Evolutionary conservation across 2,329 filamentous ascomycete genomes (phyloP).

Genomic region (Epichloe gansuensis): DNA sequence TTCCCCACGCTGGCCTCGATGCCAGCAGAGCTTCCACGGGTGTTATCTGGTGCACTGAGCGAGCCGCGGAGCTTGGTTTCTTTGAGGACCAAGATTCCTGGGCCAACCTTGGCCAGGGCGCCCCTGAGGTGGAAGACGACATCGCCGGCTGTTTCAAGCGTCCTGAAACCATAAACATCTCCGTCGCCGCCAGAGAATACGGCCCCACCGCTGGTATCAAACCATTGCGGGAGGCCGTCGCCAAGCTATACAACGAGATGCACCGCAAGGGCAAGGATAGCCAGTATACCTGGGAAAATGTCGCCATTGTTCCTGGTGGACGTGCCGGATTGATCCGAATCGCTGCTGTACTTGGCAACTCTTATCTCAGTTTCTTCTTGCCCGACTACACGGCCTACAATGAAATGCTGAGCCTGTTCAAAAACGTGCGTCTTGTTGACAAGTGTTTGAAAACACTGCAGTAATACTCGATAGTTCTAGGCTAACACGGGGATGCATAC

Average conservation of each 20-base stretch:
- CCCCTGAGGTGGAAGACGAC: constrained; percentile 86
- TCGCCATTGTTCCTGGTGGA: constrained; percentile 89
- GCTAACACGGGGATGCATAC: neutral
- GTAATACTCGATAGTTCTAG: neutral
- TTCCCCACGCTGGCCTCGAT: constrained; percentile 83
- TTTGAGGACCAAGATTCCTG: constrained; percentile 68
- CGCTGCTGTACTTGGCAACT: constrained; percentile 83
- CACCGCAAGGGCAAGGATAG: constrained; percentile 79
- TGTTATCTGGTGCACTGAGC: constrained; percentile 86
- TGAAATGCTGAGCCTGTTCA: constrained; percentile 92
- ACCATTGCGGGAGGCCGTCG: constrained; percentile 77
- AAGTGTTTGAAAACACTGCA: neutral
- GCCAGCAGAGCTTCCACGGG: constrained; percentile 80
- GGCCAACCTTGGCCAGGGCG: constrained; percentile 91
- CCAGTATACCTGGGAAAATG: constrained; percentile 95
- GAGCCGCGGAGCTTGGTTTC: constrained; percentile 81
- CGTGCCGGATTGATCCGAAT: constrained; percentile 89
- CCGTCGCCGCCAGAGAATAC: constrained; percentile 73
- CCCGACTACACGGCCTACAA: constrained; percentile 96
- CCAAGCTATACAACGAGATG: constrained; percentile 83
- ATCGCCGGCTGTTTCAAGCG: constrained; percentile 82
- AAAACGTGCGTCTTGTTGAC: constrained; percentile 47
- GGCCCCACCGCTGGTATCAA: constrained; percentile 91
- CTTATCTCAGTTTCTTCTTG: constrained; percentile 88
- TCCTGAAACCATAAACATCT: constrained; percentile 66